Evolutionary conservation across 495 filamentous ascomycete species (phyloP), one percentile per base, ranked within the genome.

Genomic region (Hypomontagnella monticulosa): DNA sequence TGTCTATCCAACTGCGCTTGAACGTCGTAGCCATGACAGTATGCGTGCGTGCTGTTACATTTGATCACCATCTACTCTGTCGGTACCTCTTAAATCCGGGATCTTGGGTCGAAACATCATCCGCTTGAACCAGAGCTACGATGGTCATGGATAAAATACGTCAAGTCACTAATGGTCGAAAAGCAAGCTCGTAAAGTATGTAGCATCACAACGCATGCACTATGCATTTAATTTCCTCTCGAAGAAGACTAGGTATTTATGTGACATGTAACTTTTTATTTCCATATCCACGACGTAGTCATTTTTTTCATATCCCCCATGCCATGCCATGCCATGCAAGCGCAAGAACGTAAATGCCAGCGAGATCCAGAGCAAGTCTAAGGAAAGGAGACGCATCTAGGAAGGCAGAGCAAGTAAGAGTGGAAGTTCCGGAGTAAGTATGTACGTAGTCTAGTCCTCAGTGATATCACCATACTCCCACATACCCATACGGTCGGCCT

Each of bases 401-500:
- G 12, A 38, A 23, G 33, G 6, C 11, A 14, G 27, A 47, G 5
- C 4, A 49, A 47, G 5, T 1, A 49, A 4, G 33, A 50, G 6
- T 43, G 6, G 12, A 18, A 8, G 15, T 16, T 4, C 15, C 6
- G 40, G 38, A 15, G 32, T 2, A 33, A 20, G 33, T 6, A 6
- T 2, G 10, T 8, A 42, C 7, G n/a, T 27, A 12, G 5, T 32
- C 61, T 88, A 92, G 76, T 97, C 93, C 79, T 94, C 92, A 12
- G 89, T 93, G 74, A 96, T 80, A 77, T 98, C 96, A 57, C 96
- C 96, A 79, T 98, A 98, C 82, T 98, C 93, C 93, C 93, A 98
- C 82, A 97, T 94, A 6, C 96, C 96, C 53, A 86, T 81, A 57
- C 91, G 85, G 61, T 86, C 86, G 7, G 82, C 75, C 83, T 92